Percentiles rank a stretch among this genome's conserved stretches.
Conservation (phyloP, 805 yeast species). For the Kodamaea neixiangensis region DNA sequence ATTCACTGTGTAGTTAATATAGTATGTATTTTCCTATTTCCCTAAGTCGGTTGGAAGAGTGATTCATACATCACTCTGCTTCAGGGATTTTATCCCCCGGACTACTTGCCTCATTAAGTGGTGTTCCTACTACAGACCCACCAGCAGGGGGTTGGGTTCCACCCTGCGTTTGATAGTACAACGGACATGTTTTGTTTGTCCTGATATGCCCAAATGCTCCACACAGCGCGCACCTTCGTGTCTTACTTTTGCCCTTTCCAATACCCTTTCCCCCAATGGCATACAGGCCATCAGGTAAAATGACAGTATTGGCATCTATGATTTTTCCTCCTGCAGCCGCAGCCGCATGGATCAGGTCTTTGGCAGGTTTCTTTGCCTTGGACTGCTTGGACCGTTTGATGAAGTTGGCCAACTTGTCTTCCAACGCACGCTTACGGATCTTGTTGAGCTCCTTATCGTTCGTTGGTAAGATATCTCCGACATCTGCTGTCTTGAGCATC, state of each 20-base stretch:
- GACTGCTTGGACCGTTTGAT: slow-evolving; percentile 58
- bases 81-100: not conserved
- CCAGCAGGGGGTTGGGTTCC: slow-evolving; percentile 15
- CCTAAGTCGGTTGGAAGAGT: too few relatives aligned
- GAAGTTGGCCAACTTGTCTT: slow-evolving; percentile 80
- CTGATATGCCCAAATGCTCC: slow-evolving; percentile 95
- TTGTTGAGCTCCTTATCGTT: slow-evolving; percentile 82
- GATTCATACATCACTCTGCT: not conserved
- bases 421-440: slow-evolving; percentile 72
- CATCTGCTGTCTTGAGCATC: slow-evolving; percentile 55
- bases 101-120: not conserved
- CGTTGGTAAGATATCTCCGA: slow-evolving; percentile 73
- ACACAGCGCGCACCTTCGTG: slow-evolving; percentile 90
- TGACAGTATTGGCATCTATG: slow-evolving; percentile 45
- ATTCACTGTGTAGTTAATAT: too few relatives aligned
- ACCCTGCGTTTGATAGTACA: slow-evolving; percentile 52
- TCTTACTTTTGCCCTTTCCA: slow-evolving; percentile 70
- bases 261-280: slow-evolving; percentile 65
- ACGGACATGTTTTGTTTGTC: slow-evolving; percentile 87
- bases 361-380: slow-evolving; percentile 33
- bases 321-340: slow-evolving; percentile 46
- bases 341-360: slow-evolving; percentile 39
- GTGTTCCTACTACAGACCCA: not conserved
- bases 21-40: too few relatives aligned
- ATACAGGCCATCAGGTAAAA: slow-evolving; percentile 45